phyloP scores from a whole-genome alignment of 2,329 filamentous ascomycete species.

The Pseudocercospora fijiensis region DNA sequence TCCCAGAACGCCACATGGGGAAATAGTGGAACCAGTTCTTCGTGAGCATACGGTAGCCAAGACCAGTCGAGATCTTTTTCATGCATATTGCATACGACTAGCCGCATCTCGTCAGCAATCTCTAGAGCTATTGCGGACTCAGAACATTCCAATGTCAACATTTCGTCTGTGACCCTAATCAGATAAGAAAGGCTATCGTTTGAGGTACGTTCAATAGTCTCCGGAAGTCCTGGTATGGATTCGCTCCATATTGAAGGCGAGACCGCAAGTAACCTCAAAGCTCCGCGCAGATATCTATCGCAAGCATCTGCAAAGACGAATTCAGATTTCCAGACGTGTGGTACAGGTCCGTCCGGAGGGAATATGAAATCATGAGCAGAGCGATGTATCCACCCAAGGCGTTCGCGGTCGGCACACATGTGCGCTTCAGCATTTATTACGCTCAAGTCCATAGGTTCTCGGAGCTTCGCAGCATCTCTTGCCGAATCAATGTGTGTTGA shows the following conservation, averaged over 20 bases:
- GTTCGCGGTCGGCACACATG: background rate
- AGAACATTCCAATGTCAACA: no score
- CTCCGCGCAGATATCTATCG: background rate
- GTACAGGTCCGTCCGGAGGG: background rate
- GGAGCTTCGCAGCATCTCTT: background rate
- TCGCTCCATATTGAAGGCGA: no score
- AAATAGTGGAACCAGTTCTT: background rate
- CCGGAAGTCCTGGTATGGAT: no score
- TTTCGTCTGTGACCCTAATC: no score
- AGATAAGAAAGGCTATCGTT: no score
- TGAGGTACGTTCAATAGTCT: no score
- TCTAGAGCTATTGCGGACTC: background rate
- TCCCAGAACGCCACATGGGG: background rate
- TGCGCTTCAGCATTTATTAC: background rate
- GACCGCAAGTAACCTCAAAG: background rate
- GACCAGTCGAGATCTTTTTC: background rate
- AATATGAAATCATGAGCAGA: constrained; percentile 7
- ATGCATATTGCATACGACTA: background rate
- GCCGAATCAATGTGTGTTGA: background rate
- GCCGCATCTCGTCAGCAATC: background rate
- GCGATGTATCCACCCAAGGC: constrained; percentile 2
- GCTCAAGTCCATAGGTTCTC: background rate
- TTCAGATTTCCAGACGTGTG: background rate
- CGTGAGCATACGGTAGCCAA: background rate
- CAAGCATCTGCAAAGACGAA: background rate